phyloP scores from a whole-genome alignment of 441 rosid species.

The Melianthus villosus region DNA sequence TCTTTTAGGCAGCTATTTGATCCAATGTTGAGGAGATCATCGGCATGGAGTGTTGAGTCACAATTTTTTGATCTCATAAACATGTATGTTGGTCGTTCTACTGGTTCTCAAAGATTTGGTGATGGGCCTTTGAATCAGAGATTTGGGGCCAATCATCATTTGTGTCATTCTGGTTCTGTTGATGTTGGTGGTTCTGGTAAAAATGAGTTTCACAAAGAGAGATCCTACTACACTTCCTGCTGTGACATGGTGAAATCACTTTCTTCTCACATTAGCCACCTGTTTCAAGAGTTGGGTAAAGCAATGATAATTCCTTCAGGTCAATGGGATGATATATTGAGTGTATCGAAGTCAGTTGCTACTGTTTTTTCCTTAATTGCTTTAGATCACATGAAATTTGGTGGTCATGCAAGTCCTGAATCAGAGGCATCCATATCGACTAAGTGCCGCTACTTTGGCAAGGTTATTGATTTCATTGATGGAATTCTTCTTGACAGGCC shows the following conservation, averaged over 20 bases:
- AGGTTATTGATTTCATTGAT: conserved; percentile 76
- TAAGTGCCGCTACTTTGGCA: conserved; percentile 88
- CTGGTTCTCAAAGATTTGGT: conserved; percentile 52
- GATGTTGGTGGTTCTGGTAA: conserved; percentile 29
- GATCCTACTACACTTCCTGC: conserved; percentile 68
- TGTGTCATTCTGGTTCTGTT: conserved; percentile 30
- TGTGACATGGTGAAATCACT: conserved; percentile 88
- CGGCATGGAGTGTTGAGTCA: conserved; percentile 80
- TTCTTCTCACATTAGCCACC: conserved; percentile 70
- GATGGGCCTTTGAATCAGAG: conserved; percentile 32
- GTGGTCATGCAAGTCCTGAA: conserved; percentile 56
- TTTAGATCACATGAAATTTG: conserved; percentile 68
- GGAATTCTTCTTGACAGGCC: conserved; percentile 68
- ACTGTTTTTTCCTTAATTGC: conserved; percentile 65
- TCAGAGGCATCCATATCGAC: conserved; percentile 48
- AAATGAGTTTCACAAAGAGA: conserved; percentile 58
- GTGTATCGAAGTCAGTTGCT: conserved; percentile 74
- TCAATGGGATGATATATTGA: conserved; percentile 77
- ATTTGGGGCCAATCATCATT: conserved; percentile 14
- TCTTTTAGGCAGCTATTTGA: conserved; percentile 92
- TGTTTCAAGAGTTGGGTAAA: conserved; percentile 96
- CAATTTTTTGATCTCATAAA: conserved; percentile 91
- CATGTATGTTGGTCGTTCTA: conserved; percentile 75
- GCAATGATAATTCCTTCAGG: conserved; percentile 89
- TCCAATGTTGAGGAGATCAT: conserved; percentile 73